Base-by-base conservation (phyloP, 2,329 filamentous ascomycete species). In the Orbilia ellipsospora region DNA sequence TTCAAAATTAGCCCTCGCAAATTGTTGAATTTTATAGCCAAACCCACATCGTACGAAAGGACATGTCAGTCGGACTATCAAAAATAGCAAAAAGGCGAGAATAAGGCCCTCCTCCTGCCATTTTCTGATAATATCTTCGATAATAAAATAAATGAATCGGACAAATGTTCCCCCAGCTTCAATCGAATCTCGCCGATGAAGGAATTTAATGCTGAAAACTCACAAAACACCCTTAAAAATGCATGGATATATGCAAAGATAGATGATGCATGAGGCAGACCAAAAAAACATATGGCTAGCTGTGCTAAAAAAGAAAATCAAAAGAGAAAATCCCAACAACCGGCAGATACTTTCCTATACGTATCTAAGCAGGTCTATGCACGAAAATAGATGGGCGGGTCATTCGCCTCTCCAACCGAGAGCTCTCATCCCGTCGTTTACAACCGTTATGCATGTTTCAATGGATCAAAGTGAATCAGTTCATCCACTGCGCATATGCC, bases 401-500 rank as follows among this genome's bases (percentile, higher is more conserved):
- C 12, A 36, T 50, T 50, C 40, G 57, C 18, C 42, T 40, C 57
- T 16, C 6, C 16, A 48, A 48, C 44, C 44, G 48, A 20, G n/a
- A 52, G 48, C 48, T 42, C 18, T 36, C 31, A 36, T 36, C 31
- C 23, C 31, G 31, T 36, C 31, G 31, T 36, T 36, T 36, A 36
- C 31, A 36, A 36, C 31, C 31, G 31, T 36, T 7, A 36, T 36
- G 31, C 31, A 36, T 36, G 31, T 7, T 36, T 36, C 31, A 36
- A 23, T 23, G 23, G 23, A 23, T 23, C 23, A 36, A 36, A 40
- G 28, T 42, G 31, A 28, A 57, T 75, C 63, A 75, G 28, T 65
- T 57, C 72, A 75, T 75, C 72, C 72, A 75, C 16, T 75, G 52
- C 15, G 72, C 72, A 51, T 75, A 75, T 6, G 72, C 72, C 72